Percentiles rank a stretch among this genome's conserved stretches.
phyloP scores from a whole-genome alignment of 768 basidiomycete species.

The Psilocybe tampanensis region DNA sequence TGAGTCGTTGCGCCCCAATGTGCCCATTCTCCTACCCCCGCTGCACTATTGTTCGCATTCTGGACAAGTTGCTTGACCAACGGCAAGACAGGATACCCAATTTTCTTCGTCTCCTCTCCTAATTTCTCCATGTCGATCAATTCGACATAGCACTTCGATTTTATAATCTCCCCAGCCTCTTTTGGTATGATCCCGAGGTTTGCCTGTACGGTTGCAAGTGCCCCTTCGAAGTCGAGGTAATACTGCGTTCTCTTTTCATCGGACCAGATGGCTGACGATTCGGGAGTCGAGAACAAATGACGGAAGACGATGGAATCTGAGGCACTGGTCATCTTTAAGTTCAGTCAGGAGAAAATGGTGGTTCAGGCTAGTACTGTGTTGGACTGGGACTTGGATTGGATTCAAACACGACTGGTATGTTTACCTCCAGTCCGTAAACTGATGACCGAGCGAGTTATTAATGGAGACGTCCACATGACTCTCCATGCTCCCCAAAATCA shows the following conservation, averaged over 20 bases:
- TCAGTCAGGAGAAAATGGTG: no score
- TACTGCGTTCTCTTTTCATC: slow-evolving; percentile 35
- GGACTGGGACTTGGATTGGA: no score
- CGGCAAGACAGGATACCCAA: slow-evolving; percentile 48
- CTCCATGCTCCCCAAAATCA: no score
- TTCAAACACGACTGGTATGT: not conserved
- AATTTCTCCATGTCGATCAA: slow-evolving; percentile 41
- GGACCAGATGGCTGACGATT: slow-evolving; percentile 42
- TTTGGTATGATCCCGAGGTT: slow-evolving; percentile 40
- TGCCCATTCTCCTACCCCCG: slow-evolving; percentile 45
- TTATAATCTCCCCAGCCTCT: slow-evolving; percentile 37
- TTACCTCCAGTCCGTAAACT: no score
- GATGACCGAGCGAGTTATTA: no score
- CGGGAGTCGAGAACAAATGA: slow-evolving; percentile 41
- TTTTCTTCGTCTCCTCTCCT: slow-evolving; percentile 39
- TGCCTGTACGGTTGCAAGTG: slow-evolving; percentile 33
- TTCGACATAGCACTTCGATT: slow-evolving; percentile 29
- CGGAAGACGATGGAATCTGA: slow-evolving; percentile 40
- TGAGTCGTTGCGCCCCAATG: slow-evolving; percentile 54
- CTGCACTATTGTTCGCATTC: slow-evolving; percentile 31
- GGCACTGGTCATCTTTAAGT: slow-evolving; percentile 33
- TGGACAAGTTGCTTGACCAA: slow-evolving; percentile 46
- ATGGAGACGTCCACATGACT: no score
- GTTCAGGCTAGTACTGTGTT: no score
- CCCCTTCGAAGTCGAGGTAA: slow-evolving; percentile 33